These are phyloP conservation scores for Pleodorina starrii DNA, from an alignment of 139 green algal species.

Conservation along the genomic window DNA sequence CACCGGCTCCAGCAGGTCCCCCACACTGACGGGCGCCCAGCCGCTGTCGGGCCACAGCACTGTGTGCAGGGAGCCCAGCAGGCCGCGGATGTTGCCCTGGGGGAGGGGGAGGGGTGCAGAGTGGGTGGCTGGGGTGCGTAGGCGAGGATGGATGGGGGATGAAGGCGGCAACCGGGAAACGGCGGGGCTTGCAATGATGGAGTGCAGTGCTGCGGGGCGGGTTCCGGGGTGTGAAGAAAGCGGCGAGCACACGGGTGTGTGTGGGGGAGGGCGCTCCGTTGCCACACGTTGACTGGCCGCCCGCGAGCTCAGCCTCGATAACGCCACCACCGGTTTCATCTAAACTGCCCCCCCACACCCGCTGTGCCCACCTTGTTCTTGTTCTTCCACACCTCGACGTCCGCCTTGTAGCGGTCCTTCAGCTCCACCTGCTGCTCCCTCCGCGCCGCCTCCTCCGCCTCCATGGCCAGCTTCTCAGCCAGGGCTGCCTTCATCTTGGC, in stretches of 20 bases:
- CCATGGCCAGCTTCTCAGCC: conserved; percentile 62
- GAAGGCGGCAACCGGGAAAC: too few species aligned
- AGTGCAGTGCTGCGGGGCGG: too few species aligned
- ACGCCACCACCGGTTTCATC: background rate
- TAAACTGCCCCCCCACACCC: background rate
- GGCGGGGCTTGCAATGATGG: too few species aligned
- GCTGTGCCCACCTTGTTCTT: conserved; percentile 67
- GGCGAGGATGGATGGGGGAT: too few species aligned
- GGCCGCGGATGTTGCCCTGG: conserved; percentile 90
- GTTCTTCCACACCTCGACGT: conserved; percentile 83
- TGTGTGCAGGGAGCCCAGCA: conserved; percentile 88
- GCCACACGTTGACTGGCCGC: too few species aligned
- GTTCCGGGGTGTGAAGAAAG: too few species aligned
- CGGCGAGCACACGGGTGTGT: too few species aligned
- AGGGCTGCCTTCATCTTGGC: conserved; percentile 71
- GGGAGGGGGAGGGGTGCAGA: background rate
- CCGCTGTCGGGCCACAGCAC: conserved; percentile 91
- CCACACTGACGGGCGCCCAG: conserved; percentile 85
- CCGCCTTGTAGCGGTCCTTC: conserved; percentile 68
- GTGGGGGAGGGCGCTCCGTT: too few species aligned
- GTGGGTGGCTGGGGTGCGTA: too few species aligned
- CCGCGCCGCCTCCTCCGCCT: conserved; percentile 67
- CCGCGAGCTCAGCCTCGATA: too few species aligned
- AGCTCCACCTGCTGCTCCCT: conserved; percentile 75
- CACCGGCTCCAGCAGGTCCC: conserved; percentile 85